phyloP scores from a whole-genome alignment of 768 basidiomycete species.

The Leccinum broughii region DNA sequence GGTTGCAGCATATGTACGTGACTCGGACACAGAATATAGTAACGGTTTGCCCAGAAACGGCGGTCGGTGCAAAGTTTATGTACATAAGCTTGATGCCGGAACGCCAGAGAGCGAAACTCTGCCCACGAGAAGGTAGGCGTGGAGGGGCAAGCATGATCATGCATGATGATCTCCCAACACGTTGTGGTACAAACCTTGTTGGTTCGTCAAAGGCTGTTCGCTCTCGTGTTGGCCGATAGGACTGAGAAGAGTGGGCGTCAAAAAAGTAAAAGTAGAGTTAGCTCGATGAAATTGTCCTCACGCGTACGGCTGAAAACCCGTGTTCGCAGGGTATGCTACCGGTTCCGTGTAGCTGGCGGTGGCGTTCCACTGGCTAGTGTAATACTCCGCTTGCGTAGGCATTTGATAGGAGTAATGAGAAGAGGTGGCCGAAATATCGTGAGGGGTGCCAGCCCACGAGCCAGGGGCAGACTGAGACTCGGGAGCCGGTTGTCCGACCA shows the following conservation, averaged over 20 bases:
- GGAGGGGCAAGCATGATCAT: constrained; percentile 8
- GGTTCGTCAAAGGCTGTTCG: constrained; percentile 12
- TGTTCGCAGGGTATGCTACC: constrained; percentile 6
- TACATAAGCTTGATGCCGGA: background rate
- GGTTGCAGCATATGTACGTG: background rate
- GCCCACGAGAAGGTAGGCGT: constrained; percentile 1
- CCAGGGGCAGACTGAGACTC: constrained; percentile 2
- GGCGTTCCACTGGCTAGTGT: background rate
- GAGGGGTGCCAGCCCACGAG: constrained; percentile 9
- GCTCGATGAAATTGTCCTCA: constrained; percentile 5
- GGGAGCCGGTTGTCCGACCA: constrained; percentile 9
- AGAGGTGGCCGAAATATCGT: constrained; percentile 1
- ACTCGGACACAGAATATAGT: background rate
- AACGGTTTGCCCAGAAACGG: constrained; percentile 4
- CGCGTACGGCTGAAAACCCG: constrained; percentile 16
- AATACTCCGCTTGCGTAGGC: constrained; percentile 1
- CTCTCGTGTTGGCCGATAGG: constrained; percentile 6
- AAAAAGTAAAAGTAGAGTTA: background rate
- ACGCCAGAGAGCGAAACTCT: background rate
- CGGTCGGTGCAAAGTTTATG: constrained; percentile 5
- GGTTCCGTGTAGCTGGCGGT: background rate
- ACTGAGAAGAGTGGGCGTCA: constrained; percentile 11
- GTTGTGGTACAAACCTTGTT: constrained; percentile 6
- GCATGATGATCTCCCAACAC: constrained; percentile 12
- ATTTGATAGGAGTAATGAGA: constrained; percentile 1